Evolutionary conservation across 129 eudicot genomes (phyloP), one percentile per base, ranked within the genome.

Genomic region (Flaveria ramosissima): DNA sequence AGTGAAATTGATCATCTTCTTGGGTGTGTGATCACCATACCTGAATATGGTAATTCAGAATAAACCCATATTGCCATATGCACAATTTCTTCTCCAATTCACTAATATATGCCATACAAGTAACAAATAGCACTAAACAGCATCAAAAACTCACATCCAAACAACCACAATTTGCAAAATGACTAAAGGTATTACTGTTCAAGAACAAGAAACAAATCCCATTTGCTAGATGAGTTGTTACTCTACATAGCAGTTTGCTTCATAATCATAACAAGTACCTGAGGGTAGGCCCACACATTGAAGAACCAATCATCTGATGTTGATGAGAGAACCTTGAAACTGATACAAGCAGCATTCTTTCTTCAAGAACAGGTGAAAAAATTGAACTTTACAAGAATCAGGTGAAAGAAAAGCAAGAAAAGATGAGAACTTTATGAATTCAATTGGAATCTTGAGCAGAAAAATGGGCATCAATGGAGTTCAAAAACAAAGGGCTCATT

Each of bases 41-140:
- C 92, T 91, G 88, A 87, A 86, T 72, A 88, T 88, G 85, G 79
- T 74, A 76, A 80, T 78, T 85, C 83, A 90, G 67, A 85, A 90
- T 82, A 87, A 85, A 84, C 79, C 85, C 85, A 84, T 81, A 77
- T 79, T 81, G 85, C 86, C 86, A 69, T 68, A 71, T 83, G 81
- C 88, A 77, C 76, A 79, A 78, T 72, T 71, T 75, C 87, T 81
- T 84, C 86, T 86, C 80, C 88, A 80, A 80, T 72, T 63, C 84
- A 89, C 73, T 82, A 69, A 79, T 75, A 68, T 67, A 68, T 67
- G 80, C 74, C 59, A 80, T 70, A 71, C 42, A 70, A 50, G 64
- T 67, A 77, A 67, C 24, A 80, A 32, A 89, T 53, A 71, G 30
- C 72, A 51, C 81, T 71, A 79, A 81, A 70, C 55, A 76, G 73